A percentile compares a stretch with the other conserved stretches of the same genome.
Evolutionary conservation across 2,329 filamentous ascomycete genomes (phyloP).

Genomic region (Hymenoscyphus infarciens): DNA sequence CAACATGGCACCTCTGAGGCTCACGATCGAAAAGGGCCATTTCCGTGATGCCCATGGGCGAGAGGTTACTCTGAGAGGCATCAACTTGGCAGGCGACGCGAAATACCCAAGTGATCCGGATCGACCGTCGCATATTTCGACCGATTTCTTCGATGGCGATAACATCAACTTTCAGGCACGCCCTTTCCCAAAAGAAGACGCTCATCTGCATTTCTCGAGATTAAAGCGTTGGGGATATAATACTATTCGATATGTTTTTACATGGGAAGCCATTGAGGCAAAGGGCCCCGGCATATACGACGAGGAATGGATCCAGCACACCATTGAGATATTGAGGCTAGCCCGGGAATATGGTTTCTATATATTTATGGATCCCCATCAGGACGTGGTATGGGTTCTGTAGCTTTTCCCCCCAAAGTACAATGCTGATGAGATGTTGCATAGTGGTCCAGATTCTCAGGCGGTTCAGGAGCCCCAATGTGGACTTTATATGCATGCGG

Average conservation of each 20-base stretch:
- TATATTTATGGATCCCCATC: conserved; percentile 97
- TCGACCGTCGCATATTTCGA: conserved; percentile 71
- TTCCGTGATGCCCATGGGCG: conserved; percentile 81
- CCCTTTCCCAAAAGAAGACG: conserved; percentile 79
- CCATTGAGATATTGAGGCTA: conserved; percentile 76
- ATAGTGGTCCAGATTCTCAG: conserved; percentile 86
- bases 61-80: conserved; percentile 84
- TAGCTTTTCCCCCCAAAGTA: not conserved
- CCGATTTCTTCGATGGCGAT: conserved; percentile 90
- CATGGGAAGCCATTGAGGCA: conserved; percentile 98
- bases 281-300: conserved; percentile 89
- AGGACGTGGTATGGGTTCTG: conserved; percentile 75
- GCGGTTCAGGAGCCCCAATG: conserved; percentile 92
- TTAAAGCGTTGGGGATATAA: conserved; percentile 92
- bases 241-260: conserved; percentile 93
- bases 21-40: conserved; percentile 79
- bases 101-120: conserved; percentile 84
- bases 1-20: conserved; percentile 68
- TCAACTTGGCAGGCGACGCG: conserved; percentile 87
- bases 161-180: conserved; percentile 83
- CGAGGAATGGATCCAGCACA: conserved; percentile 88
- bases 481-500: conserved; percentile 97
- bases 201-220: conserved; percentile 80
- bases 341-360: conserved; percentile 92
- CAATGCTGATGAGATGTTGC: conserved; percentile 30